Base-by-base conservation (phyloP, 352 stramenopile genomes). In the Pythium aquatile region DNA sequence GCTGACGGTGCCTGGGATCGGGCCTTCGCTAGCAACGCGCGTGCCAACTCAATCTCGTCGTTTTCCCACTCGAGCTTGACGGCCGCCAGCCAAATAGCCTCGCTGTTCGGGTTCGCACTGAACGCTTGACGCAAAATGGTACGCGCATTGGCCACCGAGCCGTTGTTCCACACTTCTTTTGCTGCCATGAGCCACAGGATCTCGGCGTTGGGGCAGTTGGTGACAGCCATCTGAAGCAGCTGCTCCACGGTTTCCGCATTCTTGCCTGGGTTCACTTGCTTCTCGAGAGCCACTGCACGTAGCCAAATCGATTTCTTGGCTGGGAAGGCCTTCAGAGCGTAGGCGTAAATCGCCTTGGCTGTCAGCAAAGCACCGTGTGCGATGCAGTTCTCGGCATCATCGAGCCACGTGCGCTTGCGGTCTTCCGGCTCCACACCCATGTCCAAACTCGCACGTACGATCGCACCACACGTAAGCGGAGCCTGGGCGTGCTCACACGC, bases 61-160 rank as follows among this genome's bases (percentile, higher is more conserved):
- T 97, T 99, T 76, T 99, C 97, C 94, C 96, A 99, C 77, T 99
- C 97, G 2, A 99, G 78, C 72, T 99, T 99, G 16, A 99, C 89
- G 8, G 96, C 97, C 5, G 97, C 97, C n/a, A 99, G 77, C 91
- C 87, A 97, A 63, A 98, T 96, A 6, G 88, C 69, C 71, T 99
- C 96, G 59, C 92, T 98, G 70, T 98, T 97, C 3, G 96, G 95
- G 76, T 99, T 99, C 5, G 87, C 91, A 58, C 85, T 95, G 74
- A 99, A 99, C 24, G 97, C 97, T 72, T 98, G 85, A 3, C 95
- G 92, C 33, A 99, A 78, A 54, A 99, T 97, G 28, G 90, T 76
- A 2, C 97, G 84, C 11, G 97, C 97, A 30, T 91, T 93, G 49
- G 96, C 87, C 11, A 99, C 91, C 58, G 98, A 92, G 1, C 95